Percentiles rank a stretch among this genome's conserved stretches.
These are phyloP conservation scores for Fusarium haematococcum DNA, from an alignment of 2,329 filamentous ascomycete species.

Conservation along the genomic window DNA sequence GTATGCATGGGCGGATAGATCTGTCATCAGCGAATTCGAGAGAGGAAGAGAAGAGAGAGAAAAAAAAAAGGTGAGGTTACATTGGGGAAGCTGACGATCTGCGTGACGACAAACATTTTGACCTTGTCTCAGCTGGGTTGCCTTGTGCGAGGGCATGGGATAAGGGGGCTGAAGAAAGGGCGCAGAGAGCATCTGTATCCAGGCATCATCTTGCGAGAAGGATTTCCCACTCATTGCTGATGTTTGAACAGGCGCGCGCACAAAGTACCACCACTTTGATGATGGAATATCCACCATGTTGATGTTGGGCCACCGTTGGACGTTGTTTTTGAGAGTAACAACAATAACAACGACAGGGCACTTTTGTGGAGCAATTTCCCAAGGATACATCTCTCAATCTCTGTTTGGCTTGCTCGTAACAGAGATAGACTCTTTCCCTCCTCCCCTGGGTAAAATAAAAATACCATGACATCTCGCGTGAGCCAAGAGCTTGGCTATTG, in stretches of 20 bases:
- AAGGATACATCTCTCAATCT: not conserved
- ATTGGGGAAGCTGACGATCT: slow-evolving; percentile 41
- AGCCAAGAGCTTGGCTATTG: slow-evolving; percentile 22
- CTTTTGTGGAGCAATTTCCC: not conserved
- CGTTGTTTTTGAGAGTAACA: not conserved
- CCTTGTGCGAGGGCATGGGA: not conserved
- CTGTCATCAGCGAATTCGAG: slow-evolving; percentile 20
- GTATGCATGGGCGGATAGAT: slow-evolving; percentile 12
- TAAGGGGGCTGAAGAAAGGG: not conserved
- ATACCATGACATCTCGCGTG: slow-evolving; percentile 10
- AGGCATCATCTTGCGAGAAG: not conserved
- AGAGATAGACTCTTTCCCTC: not conserved
- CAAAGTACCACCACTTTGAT: not conserved
- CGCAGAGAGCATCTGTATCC: not conserved
- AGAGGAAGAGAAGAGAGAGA: not conserved
- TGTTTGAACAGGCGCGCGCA: not conserved
- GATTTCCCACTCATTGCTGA: not conserved
- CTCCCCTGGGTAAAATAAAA: not conserved
- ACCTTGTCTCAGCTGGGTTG: slow-evolving; percentile 31
- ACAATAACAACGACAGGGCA: not conserved
- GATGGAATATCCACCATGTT: not conserved
- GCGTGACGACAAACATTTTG: slow-evolving; percentile 40
- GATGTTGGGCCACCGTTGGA: not conserved
- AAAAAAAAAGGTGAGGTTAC: slow-evolving; percentile 9
- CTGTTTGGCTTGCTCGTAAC: not conserved